Evolutionary conservation across 257 asterid species (phyloP).

Genomic region (Hygrophila difformis): DNA sequence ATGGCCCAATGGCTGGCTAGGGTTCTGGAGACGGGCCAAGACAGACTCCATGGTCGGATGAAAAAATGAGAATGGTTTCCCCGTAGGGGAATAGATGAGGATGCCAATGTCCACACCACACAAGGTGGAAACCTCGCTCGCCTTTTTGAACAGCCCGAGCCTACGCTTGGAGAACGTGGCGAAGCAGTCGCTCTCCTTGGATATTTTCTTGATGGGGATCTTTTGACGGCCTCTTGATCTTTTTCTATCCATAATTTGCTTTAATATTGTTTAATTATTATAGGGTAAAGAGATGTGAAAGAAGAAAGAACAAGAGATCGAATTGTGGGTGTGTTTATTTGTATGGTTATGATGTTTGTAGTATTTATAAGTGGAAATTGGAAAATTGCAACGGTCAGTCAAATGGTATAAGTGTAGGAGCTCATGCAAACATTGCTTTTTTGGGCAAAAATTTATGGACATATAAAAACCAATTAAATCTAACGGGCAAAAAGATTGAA

Average conservation of each 20-base stretch:
- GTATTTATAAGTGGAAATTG: too few relatives aligned
- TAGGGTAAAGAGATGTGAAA: too few relatives aligned
- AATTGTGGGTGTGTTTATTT: too few relatives aligned
- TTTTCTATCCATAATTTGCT: constrained; percentile 19
- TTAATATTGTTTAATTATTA: too few relatives aligned
- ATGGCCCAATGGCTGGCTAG: neutral
- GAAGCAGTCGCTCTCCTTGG: constrained; percentile 9
- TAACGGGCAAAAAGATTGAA: too few relatives aligned
- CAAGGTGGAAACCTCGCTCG: constrained; percentile 23
- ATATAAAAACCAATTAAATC: too few relatives aligned
- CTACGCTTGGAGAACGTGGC: constrained; percentile 29
- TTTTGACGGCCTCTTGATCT: constrained; percentile 23
- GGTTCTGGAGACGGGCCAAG: neutral
- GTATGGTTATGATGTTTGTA: too few relatives aligned
- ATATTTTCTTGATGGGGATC: constrained; percentile 20
- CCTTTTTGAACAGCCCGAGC: constrained; percentile 18
- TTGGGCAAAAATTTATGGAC: too few relatives aligned
- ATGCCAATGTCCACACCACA: constrained; percentile 25
- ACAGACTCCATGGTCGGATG: constrained; percentile 28
- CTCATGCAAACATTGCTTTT: too few relatives aligned
- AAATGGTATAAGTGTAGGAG: too few relatives aligned
- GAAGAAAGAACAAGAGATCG: too few relatives aligned
- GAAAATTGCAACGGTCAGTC: too few relatives aligned
- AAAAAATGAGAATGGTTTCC: constrained; percentile 38
- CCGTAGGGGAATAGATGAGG: constrained; percentile 27